These are phyloP conservation scores for Exophiala lecanii-corni DNA, from an alignment of 2,329 filamentous ascomycete genomes.

Conservation along the genomic window DNA sequence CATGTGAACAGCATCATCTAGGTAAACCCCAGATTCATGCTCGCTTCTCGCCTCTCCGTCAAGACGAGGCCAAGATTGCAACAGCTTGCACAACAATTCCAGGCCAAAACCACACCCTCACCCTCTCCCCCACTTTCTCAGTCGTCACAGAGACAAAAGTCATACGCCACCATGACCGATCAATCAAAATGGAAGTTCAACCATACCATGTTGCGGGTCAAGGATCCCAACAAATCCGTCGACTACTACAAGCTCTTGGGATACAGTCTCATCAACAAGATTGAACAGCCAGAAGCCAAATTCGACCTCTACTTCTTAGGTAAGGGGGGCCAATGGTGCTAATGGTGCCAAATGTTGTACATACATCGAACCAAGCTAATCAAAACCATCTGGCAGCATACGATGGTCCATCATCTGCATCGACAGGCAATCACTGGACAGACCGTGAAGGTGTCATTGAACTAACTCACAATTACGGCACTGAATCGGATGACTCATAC, in stretches of 20 bases:
- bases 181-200: constrained; percentile 60
- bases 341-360: too few relatives aligned
- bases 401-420: constrained; percentile 70
- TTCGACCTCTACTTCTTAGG: constrained; percentile 90
- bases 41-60: not conserved
- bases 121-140: not conserved
- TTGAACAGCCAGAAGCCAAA: constrained; percentile 78
- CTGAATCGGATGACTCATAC: constrained; percentile 76
- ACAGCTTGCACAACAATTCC: constrained; percentile 2
- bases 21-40: not conserved
- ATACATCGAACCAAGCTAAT: too few relatives aligned
- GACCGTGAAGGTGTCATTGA: constrained; percentile 89
- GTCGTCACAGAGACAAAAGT: too few relatives aligned
- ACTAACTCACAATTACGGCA: constrained; percentile 80
- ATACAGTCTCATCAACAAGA: constrained; percentile 75
- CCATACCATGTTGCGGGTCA: constrained; percentile 77
- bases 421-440: constrained; percentile 66
- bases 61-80: constrained; percentile 1
- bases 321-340: constrained; percentile 4
- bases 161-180: constrained; percentile 24
- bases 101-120: not conserved
- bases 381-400: too few relatives aligned
- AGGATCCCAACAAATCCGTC: constrained; percentile 62
- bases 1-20: too few relatives aligned
- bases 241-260: constrained; percentile 94